A percentile compares a stretch with the other conserved stretches of the same genome.
These are phyloP conservation scores for Gaeumannomyces sp. DNA, from an alignment of 2,329 filamentous ascomycete genomes.

Conservation along the genomic window DNA sequence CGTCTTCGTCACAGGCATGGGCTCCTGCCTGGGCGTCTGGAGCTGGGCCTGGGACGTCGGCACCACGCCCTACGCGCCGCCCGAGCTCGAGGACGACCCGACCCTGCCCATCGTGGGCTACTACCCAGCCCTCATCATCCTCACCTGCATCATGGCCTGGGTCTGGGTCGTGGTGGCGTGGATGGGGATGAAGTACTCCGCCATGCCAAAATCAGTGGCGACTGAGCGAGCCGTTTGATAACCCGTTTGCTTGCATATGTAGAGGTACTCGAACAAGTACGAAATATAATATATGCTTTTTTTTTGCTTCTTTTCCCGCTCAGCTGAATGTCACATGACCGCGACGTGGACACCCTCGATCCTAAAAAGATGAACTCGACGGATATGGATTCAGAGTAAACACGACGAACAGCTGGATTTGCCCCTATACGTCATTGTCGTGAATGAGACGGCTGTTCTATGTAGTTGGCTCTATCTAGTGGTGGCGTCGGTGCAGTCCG, in stretches of 20 bases:
- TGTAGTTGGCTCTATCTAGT: not conserved
- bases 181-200: constrained; percentile 99
- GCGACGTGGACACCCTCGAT: too few relatives aligned
- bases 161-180: constrained; percentile 97
- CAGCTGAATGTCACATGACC: too few relatives aligned
- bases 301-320: too few relatives aligned
- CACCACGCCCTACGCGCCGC: constrained; percentile 89
- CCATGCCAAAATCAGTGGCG: constrained; percentile 80
- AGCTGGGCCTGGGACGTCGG: constrained; percentile 99
- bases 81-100: constrained; percentile 89
- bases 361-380: not conserved
- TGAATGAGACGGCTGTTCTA: not conserved
- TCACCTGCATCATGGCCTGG: constrained; percentile 96
- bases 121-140: constrained; percentile 87
- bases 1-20: constrained; percentile 95
- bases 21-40: constrained; percentile 90
- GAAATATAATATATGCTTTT: too few relatives aligned
- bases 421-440: too few relatives aligned
- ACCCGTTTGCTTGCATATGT: not conserved
- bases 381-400: not conserved
- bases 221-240: constrained; percentile 33
- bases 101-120: constrained; percentile 95
- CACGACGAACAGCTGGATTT: too few relatives aligned
- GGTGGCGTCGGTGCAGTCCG: not conserved
- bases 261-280: not conserved